phyloP scores from a whole-genome alignment of 164 flowering plant species.

The Aristolochia fimbriata region DNA sequence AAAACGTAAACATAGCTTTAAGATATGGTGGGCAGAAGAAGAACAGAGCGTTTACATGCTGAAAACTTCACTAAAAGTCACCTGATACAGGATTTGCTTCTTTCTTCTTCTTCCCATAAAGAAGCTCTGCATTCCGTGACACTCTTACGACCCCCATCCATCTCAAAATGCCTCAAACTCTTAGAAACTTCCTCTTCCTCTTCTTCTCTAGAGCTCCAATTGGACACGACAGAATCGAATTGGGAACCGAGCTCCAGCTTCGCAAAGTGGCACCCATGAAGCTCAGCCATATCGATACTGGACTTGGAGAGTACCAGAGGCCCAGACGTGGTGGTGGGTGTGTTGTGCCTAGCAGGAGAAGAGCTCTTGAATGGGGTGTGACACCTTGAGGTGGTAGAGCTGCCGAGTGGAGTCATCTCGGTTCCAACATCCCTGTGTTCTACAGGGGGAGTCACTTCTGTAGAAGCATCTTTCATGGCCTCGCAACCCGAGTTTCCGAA shows the following conservation, averaged over 20 bases:
- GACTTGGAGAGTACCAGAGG: constrained; percentile 22
- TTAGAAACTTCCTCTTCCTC: constrained; percentile 79
- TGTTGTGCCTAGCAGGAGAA: constrained; percentile 86
- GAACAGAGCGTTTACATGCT: neutral
- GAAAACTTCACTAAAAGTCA: constrained; percentile 12
- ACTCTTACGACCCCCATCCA: constrained; percentile 24
- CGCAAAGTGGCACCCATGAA: constrained; percentile 64
- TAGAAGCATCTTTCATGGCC: constrained; percentile 37
- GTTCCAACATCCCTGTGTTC: constrained; percentile 72
- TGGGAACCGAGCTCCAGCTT: constrained; percentile 57
- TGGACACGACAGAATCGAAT: constrained; percentile 43
- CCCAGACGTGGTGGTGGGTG: constrained; percentile 71
- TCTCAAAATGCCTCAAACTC: constrained; percentile 68
- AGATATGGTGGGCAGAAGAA: neutral
- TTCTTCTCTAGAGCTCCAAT: constrained; percentile 93
- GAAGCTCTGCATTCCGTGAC: constrained; percentile 38
- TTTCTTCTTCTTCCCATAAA: constrained; percentile 72
- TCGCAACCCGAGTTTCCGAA: constrained; percentile 38
- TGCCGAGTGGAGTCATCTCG: constrained; percentile 84
- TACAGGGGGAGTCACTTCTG: constrained; percentile 35
- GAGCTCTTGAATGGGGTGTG: constrained; percentile 56
- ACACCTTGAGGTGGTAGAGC: constrained; percentile 65
- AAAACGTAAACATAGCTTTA: neutral
- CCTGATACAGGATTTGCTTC: constrained; percentile 58
- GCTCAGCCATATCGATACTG: constrained; percentile 39